Evolutionary conservation across 805 yeast species (phyloP).

Genomic region (Teunomyces stri): DNA sequence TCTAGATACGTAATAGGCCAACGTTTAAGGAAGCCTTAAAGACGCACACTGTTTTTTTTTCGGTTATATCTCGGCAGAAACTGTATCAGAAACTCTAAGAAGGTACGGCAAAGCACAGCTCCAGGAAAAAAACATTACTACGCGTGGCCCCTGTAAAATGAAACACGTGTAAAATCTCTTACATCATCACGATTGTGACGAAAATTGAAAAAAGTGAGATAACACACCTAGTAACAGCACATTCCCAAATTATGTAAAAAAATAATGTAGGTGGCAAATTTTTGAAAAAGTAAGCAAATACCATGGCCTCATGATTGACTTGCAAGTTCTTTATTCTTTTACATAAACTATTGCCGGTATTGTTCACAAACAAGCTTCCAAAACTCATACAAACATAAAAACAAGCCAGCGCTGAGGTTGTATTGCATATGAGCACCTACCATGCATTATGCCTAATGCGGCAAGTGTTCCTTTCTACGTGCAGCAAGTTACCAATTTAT

Average conservation of each 20-base stretch:
- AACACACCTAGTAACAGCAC: too few relatives aligned
- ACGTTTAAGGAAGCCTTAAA: background rate
- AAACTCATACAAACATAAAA: background rate
- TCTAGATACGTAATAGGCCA: background rate
- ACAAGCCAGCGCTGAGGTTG: background rate
- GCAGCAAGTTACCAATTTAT: background rate
- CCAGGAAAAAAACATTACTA: background rate
- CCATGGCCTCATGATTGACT: too few relatives aligned
- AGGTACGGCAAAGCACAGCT: background rate
- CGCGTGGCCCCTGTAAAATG: background rate
- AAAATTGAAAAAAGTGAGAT: background rate
- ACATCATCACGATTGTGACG: background rate
- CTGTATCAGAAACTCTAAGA: background rate
- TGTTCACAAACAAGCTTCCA: background rate
- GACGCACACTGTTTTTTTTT: background rate
- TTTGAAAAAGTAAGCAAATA: too few relatives aligned
- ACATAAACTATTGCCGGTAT: too few relatives aligned
- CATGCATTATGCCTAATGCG: background rate
- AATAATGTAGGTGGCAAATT: too few relatives aligned
- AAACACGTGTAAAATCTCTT: background rate
- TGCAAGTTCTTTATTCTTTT: too few relatives aligned
- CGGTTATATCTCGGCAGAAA: background rate
- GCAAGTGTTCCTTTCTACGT: background rate
- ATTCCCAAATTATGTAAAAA: too few relatives aligned
- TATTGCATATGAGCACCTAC: background rate